Evolutionary conservation across 306 rosid species (phyloP).

Genomic region (Vicia sativa): DNA sequence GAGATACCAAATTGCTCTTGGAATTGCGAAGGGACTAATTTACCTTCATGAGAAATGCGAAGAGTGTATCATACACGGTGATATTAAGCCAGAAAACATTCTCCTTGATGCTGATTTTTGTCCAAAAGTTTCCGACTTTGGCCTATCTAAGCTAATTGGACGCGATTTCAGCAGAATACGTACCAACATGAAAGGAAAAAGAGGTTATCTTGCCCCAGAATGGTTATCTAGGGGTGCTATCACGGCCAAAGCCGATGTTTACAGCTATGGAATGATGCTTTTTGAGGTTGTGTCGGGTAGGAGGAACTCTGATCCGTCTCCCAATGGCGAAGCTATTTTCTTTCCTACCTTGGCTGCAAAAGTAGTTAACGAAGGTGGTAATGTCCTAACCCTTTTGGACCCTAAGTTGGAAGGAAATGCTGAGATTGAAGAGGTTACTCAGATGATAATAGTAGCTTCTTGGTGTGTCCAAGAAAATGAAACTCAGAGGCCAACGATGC

Average conservation of each 20-base stretch:
- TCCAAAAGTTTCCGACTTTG: slow-evolving; percentile 62
- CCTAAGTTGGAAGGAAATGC: slow-evolving; percentile 43
- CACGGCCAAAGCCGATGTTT: slow-evolving; percentile 54
- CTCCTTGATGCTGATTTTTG: slow-evolving; percentile 44
- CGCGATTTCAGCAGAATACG: slow-evolving; percentile 52
- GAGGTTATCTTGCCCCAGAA: slow-evolving; percentile 72
- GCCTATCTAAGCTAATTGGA: slow-evolving; percentile 59
- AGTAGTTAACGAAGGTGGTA: slow-evolving; percentile 37
- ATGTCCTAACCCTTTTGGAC: slow-evolving; percentile 40
- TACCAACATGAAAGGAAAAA: slow-evolving; percentile 62
- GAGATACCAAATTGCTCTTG: slow-evolving; percentile 64
- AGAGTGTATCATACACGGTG: slow-evolving; percentile 63
- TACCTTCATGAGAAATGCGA: slow-evolving; percentile 63
- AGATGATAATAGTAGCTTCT: slow-evolving; percentile 48
- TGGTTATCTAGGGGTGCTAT: slow-evolving; percentile 57
- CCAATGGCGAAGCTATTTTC: slow-evolving; percentile 32
- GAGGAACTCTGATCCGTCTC: slow-evolving; percentile 49
- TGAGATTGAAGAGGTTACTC: slow-evolving; percentile 42
- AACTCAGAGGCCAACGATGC: slow-evolving; percentile 50
- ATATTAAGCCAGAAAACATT: slow-evolving; percentile 43
- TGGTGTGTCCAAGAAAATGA: slow-evolving; percentile 68
- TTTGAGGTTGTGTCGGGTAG: slow-evolving; percentile 53
- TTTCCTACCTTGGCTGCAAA: slow-evolving; percentile 45
- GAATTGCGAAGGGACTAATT: slow-evolving; percentile 55
- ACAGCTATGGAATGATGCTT: slow-evolving; percentile 59